These are phyloP conservation scores for Astrocystis sublimbata DNA, from an alignment of 495 filamentous ascomycete species.

Conservation along the genomic window DNA sequence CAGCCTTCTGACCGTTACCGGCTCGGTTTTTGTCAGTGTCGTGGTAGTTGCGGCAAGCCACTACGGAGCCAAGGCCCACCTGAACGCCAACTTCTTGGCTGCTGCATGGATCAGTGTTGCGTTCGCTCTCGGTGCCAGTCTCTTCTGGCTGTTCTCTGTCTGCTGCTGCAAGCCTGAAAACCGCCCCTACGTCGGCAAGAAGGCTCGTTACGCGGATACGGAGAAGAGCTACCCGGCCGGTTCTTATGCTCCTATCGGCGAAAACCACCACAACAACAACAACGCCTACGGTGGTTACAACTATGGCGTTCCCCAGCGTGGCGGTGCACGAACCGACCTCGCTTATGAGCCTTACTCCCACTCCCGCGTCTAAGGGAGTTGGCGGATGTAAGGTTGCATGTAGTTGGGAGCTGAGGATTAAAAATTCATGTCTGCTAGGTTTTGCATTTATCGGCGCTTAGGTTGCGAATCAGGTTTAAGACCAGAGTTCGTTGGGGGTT, in stretches of 20 bases:
- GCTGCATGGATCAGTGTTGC: conserved; percentile 76
- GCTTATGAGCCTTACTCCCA: conserved; percentile 60
- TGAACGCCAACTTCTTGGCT: conserved; percentile 69
- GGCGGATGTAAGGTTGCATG: background rate
- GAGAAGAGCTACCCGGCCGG: conserved; percentile 51
- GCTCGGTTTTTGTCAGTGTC: conserved; percentile 64
- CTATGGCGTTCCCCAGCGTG: conserved; percentile 34
- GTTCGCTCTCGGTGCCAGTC: conserved; percentile 66
- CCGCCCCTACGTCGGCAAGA: conserved; percentile 23
- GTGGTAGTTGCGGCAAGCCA: conserved; percentile 63
- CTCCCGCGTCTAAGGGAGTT: conserved; percentile 19
- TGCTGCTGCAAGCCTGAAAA: conserved; percentile 76
- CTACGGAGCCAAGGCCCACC: conserved; percentile 63
- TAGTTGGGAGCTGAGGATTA: background rate
- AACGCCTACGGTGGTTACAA: conserved; percentile 34
- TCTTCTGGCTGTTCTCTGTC: conserved; percentile 88
- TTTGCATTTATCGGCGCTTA: conserved; percentile 38
- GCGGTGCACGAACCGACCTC: conserved; percentile 37
- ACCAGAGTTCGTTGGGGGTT: conserved; percentile 1
- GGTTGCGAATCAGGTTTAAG: conserved; percentile 21
- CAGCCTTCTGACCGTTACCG: conserved; percentile 60
- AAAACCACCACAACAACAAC: conserved; percentile 34
- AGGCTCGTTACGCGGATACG: conserved; percentile 22
- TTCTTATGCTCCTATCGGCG: conserved; percentile 48
- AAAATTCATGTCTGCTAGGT: background rate